Base-by-base conservation (phyloP, 2,329 filamentous ascomycete genomes). In the Pezicula radicicola region DNA sequence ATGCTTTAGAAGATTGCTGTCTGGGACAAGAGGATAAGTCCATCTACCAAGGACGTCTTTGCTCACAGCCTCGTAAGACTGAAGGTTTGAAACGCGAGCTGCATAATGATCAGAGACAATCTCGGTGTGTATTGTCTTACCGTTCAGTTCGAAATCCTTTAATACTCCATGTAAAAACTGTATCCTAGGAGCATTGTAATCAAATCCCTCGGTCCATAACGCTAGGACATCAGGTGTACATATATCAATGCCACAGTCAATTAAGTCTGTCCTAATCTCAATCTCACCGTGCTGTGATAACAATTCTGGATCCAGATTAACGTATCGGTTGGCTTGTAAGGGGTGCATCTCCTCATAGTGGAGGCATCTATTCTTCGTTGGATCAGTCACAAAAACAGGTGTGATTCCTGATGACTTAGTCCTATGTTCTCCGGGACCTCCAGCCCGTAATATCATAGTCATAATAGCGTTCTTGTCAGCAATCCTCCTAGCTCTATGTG, bases 101-200 rank as follows among this genome's bases (percentile, higher is more conserved):
- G 91, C 89, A 66, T 97, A 99, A 53, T 90, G 84, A 48, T 91
- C 83, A 35, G 84, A 81, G 42, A 95, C 76, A 57, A 97, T 87
- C 63, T 97, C 88, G 2, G 91, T 88, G 68, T 97, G 91, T 48
- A 99, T 90, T n/a, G 91, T 91, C 74, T 97, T 96, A 53, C 92
- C 92, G 68, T 97, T 97, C 51, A 97, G 77, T 67, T 99, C 94
- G 75, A 91, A 96, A 68, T 99, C 94, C 73, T 97, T 97, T 49
- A 99, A 75, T 1, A 97, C 91, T 53, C 92, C 92, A 66, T 92
- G 89, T 35, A 99, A 72, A 63, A 96, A 97, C 63, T 96, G 91
- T 63, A 87, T 87, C 50, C 92, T 83, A 1, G 93, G 91, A 7
- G 91, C 80, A 68, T 97, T 91, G 69, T 96, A 97, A 69, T 99